Conservation (phyloP, 2,329 filamentous ascomycete genomes). For the Pestalotiopsis sp. region DNA sequence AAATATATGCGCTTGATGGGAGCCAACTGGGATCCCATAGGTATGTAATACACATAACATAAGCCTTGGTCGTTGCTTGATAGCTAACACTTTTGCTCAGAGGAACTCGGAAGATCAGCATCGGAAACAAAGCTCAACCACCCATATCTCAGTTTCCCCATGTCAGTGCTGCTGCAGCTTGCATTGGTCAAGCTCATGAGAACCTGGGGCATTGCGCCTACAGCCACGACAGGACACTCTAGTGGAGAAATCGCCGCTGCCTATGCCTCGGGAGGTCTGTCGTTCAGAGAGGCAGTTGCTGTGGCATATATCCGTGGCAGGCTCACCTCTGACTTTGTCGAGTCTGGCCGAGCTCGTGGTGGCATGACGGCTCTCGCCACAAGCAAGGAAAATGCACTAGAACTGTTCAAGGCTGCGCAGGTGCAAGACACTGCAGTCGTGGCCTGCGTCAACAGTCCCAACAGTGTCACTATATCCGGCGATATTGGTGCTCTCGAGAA, state of each 20-base stretch:
- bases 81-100: not conserved
- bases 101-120: slow-evolving; percentile 3
- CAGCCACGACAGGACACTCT: slow-evolving; percentile 31
- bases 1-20: not conserved
- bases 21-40: slow-evolving; percentile 5
- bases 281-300: slow-evolving; percentile 24
- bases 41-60: not conserved
- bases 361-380: slow-evolving; percentile 33
- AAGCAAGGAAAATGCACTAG: not conserved
- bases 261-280: slow-evolving; percentile 15
- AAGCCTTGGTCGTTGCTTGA: not conserved
- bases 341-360: slow-evolving; percentile 13
- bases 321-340: slow-evolving; percentile 8
- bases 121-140: slow-evolving; percentile 7
- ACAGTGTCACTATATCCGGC: slow-evolving; percentile 51
- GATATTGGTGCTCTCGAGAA: slow-evolving; percentile 42
- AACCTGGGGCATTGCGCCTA: slow-evolving; percentile 26
- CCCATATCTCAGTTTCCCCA: slow-evolving; percentile 9
- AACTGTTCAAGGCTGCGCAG: slow-evolving; percentile 29
- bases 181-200: slow-evolving; percentile 33
- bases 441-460: slow-evolving; percentile 40
- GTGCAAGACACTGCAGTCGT: slow-evolving; percentile 39
- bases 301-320: slow-evolving; percentile 18
- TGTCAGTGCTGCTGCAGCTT: slow-evolving; percentile 27
- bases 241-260: slow-evolving; percentile 38